These are phyloP conservation scores for Ophiostoma tasmaniense DNA, from an alignment of 2,329 filamentous ascomycete genomes.

Conservation along the genomic window DNA sequence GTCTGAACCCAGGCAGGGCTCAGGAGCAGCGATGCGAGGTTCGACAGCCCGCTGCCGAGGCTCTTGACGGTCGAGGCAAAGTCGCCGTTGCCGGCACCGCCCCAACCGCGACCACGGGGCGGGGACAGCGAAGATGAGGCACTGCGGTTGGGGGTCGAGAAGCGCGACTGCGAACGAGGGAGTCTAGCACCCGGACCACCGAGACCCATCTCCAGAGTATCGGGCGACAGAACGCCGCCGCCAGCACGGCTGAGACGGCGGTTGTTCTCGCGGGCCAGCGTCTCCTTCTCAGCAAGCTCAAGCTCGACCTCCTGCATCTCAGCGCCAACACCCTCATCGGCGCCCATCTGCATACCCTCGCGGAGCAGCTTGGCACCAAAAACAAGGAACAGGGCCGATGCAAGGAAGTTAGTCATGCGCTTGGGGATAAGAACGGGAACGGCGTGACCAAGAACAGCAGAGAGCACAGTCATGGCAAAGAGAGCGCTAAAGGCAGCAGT, in stretches of 20 bases:
- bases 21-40: conserved; percentile 77
- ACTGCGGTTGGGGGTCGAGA: conserved; percentile 72
- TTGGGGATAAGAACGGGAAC: conserved; percentile 86
- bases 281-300: conserved; percentile 89
- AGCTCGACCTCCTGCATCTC: conserved; percentile 97
- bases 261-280: conserved; percentile 54
- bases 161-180: conserved; percentile 63
- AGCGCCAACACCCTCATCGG: conserved; percentile 83
- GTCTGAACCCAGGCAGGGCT: conserved; percentile 98
- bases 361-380: conserved; percentile 78
- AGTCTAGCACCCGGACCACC: conserved; percentile 45
- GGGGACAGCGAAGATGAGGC: conserved; percentile 73
- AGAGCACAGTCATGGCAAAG: conserved; percentile 89
- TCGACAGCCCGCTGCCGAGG: conserved; percentile 60
- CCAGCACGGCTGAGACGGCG: conserved; percentile 49
- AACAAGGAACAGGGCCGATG: conserved; percentile 75
- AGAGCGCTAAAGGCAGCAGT: conserved; percentile 88
- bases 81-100: conserved; percentile 32
- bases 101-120: conserved; percentile 44
- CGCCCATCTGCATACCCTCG: conserved; percentile 82
- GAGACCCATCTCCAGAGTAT: conserved; percentile 72
- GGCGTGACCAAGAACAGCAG: conserved; percentile 83
- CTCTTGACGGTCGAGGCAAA: conserved; percentile 45
- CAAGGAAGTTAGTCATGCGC: conserved; percentile 79
- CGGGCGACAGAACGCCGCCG: conserved; percentile 52